Base-by-base conservation (phyloP, 441 rosid genomes). In the Aquilaria agallochum region DNA sequence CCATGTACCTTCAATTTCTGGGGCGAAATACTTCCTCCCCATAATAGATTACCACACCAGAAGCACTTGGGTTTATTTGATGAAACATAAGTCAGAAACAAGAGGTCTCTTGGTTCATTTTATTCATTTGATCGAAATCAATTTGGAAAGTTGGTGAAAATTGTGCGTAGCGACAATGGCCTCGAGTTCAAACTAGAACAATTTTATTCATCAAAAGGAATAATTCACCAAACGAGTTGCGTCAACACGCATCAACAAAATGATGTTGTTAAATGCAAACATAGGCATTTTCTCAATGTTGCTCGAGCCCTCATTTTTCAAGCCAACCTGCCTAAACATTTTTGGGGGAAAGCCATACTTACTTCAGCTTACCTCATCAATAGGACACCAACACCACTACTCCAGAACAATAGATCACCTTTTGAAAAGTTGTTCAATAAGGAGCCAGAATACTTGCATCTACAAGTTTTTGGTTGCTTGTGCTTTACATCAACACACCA, bases 361-460 rank as follows among this genome's bases (percentile, higher is more conserved):
- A 45, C 68, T 15, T 2, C 62, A 5, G n/a, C 49, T 0, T 55
- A 55, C 46, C 13, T 64, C 0, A 32, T 64, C 0, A 64, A 64
- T 31, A 7, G 46, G 1, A 9, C 33, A 9, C 62, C 62, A 2
- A n/a, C 55, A 1, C n/a, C 3, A 1, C 14, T 15, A 9, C 3
- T 64, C 0, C 2, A 30, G 2, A 9, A 11, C 5, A 45, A n/a
- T n/a, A n/a, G 46, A n/a, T 2, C 45, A 0, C 68, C 61, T 27
- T 56, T 2, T 55, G 54, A 55, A 11, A 0, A 0, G 1, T 10
- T 64, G 0, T 46, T 9, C 32, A 10, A n/a, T 6, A 44, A 47
- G 9, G 5, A 5, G 13, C 66, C 58, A 9, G 14, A 33, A 11
- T 62, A 62, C 30, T 12, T 2, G 2, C 31, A 12, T 11, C 27